Evolutionary conservation across 1,284 basidiomycete species (phyloP), one percentile per base, ranked within the genome.

Genomic region (Malassezia sympodialis): DNA sequence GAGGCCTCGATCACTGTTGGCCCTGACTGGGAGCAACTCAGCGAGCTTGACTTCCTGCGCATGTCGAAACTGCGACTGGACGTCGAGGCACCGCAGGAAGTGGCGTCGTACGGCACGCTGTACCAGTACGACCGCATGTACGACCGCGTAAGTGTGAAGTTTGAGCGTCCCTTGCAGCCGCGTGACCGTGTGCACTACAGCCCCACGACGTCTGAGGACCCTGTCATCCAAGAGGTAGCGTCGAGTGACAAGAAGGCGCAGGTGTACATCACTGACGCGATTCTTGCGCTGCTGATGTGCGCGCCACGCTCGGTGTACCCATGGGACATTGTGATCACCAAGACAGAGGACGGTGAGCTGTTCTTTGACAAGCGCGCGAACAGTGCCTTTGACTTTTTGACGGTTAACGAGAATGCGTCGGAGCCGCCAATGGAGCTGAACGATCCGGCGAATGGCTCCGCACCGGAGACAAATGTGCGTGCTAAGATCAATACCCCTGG

Each of bases 101-200:
- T 73, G 49, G 86, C 87, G 35, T 80, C 84, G 1, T 89, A 93
- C 74, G 94, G 94, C 51, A 86, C 87, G 49, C 78, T 99, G 42
- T 91, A 86, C 76, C 82, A 86, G 10, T 99, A 96, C 78, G 91
- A 98, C 73, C 93, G 93, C 76, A 78, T 84, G 6, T 98, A 90
- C 76, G 94, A 99, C 78, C 88, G 91, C 65, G 83, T 96, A 76
- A 96, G 91, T 46, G 67, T 68, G 41, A 90, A 90, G 78, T 86
- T 84, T 15, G 88, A 94, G 75, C 84, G 84, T 66, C 85, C 89
- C 43, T 81, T 99, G 31, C 88, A 96, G 72, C 81, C 89, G 49
- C 82, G 91, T 56, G 94, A 98, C 77, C 86, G 91, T 60, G 87
- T 94, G 75, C 88, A 90, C 73, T 99, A 96, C 79, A 98, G 96